Evolutionary conservation across 164 flowering plant genomes (phyloP), one percentile per base, ranked within the genome.

Genomic region (Taxillus chinensis): DNA sequence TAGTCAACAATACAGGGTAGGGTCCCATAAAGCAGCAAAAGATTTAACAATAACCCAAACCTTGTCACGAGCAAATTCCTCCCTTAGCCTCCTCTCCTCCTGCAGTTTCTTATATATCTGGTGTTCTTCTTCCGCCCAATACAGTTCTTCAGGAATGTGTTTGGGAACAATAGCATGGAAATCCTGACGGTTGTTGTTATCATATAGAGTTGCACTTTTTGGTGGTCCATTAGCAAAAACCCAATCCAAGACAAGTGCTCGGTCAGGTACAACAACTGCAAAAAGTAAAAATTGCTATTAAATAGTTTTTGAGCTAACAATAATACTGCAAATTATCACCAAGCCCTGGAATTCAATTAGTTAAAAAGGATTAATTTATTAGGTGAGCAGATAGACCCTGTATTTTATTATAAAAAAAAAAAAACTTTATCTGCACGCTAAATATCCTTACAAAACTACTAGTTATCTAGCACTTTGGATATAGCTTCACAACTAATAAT

Each of bases 141-240:
- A 86, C 51, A 74, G 62, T 12, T 87, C 96, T 50, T 80, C 86
- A 65, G 85, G 78, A 56, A 78, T 65, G 59, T 72, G 38, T 54
- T 68, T 69, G 17, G 86, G 88, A 57, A 91, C 89, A 75, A 80
- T 68, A 51, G 92, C 82, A 79, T 95, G 99, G 74, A 89, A 95
- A 80, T 95, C 99, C 64, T 86, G 85, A 39, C 14, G 55, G 7
- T 76, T 45, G 66, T 95, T 95, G 78, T 95, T 95, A 75, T 95
- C 99, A 75, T 87, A 95, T 55, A 81, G 48, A 53, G 39, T 67
- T 11, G 99, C 96, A 49, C 64, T 70, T 67, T 74, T 68, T 45
- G 96, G 97, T 43, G 93, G 90, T 57, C 99, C 97, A 79, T 95
- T 86, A 71, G 99, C 93, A 75, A 95, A 83, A 65, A 95, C 99